phyloP scores from a whole-genome alignment of 805 yeast species.

The Ogataea minuta region DNA sequence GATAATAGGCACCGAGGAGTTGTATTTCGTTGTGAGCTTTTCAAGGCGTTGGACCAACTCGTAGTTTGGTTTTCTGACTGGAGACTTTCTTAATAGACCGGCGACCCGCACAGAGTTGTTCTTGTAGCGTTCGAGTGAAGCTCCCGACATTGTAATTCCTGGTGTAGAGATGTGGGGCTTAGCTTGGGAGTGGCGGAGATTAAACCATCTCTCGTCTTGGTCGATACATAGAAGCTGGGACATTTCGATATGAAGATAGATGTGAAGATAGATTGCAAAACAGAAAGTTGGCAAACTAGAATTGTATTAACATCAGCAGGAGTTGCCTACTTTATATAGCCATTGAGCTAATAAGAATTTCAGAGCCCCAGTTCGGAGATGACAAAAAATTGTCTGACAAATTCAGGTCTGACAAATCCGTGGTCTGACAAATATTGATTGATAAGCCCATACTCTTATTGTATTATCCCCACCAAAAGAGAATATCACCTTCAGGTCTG shows the following conservation, averaged over 20 bases:
- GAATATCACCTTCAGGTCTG: too few relatives aligned
- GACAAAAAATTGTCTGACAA: too few relatives aligned
- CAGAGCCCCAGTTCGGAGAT: too few relatives aligned
- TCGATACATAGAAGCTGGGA: background rate
- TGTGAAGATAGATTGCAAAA: too few relatives aligned
- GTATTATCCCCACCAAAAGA: too few relatives aligned
- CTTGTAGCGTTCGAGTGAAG: slow-evolving; percentile 27
- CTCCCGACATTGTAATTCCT: slow-evolving; percentile 16
- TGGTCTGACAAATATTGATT: too few relatives aligned
- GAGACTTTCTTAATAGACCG: slow-evolving; percentile 7
- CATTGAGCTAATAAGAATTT: too few relatives aligned
- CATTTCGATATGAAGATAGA: too few relatives aligned
- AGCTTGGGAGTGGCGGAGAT: slow-evolving; percentile 2
- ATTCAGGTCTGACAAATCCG: too few relatives aligned
- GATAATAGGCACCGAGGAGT: slow-evolving; percentile 25
- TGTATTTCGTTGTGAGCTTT: slow-evolving; percentile 22
- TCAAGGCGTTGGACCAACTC: slow-evolving; percentile 24
- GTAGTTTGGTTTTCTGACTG: slow-evolving; percentile 8
- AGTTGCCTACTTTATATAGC: too few relatives aligned
- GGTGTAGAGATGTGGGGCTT: background rate
- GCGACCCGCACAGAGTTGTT: slow-evolving; percentile 19
- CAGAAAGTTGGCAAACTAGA: background rate
- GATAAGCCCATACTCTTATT: too few relatives aligned
- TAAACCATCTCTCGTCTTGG: slow-evolving; percentile 16
- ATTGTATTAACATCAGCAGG: too few relatives aligned